Evolutionary conservation across 768 basidiomycete species (phyloP), one percentile per base, ranked within the genome.

Genomic region (Tylopilus felleus): DNA sequence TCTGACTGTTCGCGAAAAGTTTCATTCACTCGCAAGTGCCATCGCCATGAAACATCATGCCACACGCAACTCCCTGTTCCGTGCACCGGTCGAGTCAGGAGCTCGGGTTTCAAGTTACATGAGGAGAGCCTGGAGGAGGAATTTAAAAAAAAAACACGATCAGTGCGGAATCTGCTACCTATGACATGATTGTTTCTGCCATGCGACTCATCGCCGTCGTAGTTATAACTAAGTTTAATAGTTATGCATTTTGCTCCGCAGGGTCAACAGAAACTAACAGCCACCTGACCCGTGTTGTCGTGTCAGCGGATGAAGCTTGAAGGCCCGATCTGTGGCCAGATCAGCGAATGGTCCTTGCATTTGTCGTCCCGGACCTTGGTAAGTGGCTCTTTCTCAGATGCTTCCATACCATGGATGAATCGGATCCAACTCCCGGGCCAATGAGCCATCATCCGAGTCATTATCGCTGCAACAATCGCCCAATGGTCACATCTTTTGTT

Each of bases 241-340:
- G 22, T 29, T n/a, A 38, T 59, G 41, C 23, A 33, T 28, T 28
- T 38, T 51, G n/a, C 36, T 48, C 28, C 22, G 51, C 27, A 60
- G 33, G 47, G 50, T 23, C 45, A 35, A 47, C 36, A 52, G 29
- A 27, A 52, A 44, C 48, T 38, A 43, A 52, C 25, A 31, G 46
- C 51, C 51, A 60, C 58, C 27, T 43, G 35, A 31, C 38, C 49
- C 49, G 29, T 35, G 60, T 42, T 23, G 28, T 29, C 51, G 31
- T 50, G 40, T 41, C 48, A 33, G 25, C 46, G 23, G 39, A 62
- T 58, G 48, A 47, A 47, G 60, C 52, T n/a, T 23, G 45, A 39
- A 45, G 45, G 48, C 39, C 23, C 25, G 42, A 49, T 56, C 44
- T 33, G 54, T 41, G 52, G 19, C 31, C 33, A 25, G 21, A 42